These are phyloP conservation scores for Colletotrichum liaoningense DNA, from an alignment of 2,329 filamentous ascomycete genomes.

Conservation along the genomic window DNA sequence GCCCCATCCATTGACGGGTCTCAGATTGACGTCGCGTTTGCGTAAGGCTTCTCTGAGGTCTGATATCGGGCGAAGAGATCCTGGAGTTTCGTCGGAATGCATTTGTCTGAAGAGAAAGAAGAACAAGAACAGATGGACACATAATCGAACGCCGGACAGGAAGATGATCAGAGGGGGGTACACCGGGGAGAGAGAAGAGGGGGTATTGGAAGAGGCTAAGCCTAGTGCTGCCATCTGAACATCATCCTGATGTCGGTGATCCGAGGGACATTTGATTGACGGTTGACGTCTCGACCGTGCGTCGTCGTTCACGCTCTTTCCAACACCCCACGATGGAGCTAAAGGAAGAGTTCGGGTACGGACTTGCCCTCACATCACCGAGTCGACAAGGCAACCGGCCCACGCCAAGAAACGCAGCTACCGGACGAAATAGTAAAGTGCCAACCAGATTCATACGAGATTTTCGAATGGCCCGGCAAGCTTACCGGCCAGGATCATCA, in stretches of 20 bases:
- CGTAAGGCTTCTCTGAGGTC: neutral
- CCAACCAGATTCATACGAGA: neutral
- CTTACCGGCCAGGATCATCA: neutral
- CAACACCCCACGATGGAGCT: neutral
- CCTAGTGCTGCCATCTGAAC: conserved; percentile 27
- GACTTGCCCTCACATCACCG: conserved; percentile 28
- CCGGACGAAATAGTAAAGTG: conserved; percentile 14
- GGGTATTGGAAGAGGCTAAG: neutral
- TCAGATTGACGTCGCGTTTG: conserved; percentile 20
- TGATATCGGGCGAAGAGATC: neutral
- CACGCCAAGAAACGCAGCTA: conserved; percentile 26
- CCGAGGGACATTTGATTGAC: conserved; percentile 28
- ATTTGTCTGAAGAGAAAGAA: neutral
- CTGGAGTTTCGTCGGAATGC: neutral
- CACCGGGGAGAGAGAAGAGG: neutral
- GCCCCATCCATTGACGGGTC: neutral
- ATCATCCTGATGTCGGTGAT: conserved; percentile 28
- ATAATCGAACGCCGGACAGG: neutral
- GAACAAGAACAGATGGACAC: neutral
- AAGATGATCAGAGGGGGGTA: neutral
- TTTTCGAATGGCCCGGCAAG: neutral
- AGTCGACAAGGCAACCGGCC: conserved; percentile 13
- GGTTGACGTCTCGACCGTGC: conserved; percentile 24
- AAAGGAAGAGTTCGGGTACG: conserved; percentile 23
- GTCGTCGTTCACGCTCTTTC: conserved; percentile 4